A percentile compares a stretch with the other conserved stretches of the same genome.
Evolutionary conservation across 1,139 yeast species (phyloP).

Genomic region (Debaryomyces psychrophilus): DNA sequence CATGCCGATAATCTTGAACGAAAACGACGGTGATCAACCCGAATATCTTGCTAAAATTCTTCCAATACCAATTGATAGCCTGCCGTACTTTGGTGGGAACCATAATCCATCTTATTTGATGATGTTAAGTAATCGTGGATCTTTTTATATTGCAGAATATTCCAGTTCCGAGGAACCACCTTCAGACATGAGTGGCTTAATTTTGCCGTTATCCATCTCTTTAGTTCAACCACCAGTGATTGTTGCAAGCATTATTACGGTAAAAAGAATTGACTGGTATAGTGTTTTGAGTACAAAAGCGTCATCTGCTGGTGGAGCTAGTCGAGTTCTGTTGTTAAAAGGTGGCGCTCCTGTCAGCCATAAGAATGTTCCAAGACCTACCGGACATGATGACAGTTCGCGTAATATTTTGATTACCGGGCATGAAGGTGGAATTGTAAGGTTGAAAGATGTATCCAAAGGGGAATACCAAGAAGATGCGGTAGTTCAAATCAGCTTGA

Average conservation of each 20-base stretch:
- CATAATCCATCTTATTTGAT: conserved; percentile 69
- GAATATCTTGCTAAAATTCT: conserved; percentile 33
- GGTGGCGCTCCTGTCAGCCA: conserved; percentile 77
- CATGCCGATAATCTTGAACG: conserved; percentile 33
- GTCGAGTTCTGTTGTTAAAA: conserved; percentile 46
- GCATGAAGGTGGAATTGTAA: conserved; percentile 76
- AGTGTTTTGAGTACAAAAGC: conserved; percentile 60
- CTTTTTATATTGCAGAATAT: conserved; percentile 36
- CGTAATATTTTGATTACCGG: conserved; percentile 78
- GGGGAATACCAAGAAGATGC: conserved; percentile 67
- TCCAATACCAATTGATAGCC: conserved; percentile 37
- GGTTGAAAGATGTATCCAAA: conserved; percentile 80
- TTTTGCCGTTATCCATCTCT: conserved; percentile 77
- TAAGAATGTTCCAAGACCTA: conserved; percentile 37
- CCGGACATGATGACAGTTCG: conserved; percentile 56
- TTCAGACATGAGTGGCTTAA: conserved; percentile 43
- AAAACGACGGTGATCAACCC: conserved; percentile 13
- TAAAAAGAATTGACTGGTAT: conserved; percentile 71
- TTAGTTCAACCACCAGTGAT: conserved; percentile 81
- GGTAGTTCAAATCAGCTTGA: conserved; percentile 39
- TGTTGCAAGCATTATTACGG: conserved; percentile 53
- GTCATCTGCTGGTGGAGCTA: conserved; percentile 44
- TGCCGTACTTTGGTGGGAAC: conserved; percentile 70
- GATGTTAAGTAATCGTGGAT: conserved; percentile 61
- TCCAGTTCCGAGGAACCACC: conserved; percentile 13